Conservation (phyloP, 345 rosid genomes). For the Sonneratia alba region DNA sequence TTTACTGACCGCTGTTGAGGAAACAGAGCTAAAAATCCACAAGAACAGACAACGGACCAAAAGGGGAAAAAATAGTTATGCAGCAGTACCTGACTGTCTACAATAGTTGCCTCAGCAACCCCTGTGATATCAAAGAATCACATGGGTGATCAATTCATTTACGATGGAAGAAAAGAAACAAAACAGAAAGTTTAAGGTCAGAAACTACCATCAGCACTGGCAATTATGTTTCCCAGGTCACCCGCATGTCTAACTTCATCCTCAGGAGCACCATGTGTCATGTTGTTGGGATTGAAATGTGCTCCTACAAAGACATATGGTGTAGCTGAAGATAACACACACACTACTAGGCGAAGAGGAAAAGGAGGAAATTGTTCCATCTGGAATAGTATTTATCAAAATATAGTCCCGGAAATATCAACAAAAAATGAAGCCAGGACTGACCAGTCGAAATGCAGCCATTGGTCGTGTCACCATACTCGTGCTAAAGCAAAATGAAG, state of each 20-base stretch:
- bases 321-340: not conserved
- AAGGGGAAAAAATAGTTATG: not conserved
- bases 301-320: conserved; percentile 34
- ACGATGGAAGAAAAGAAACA: not conserved
- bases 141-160: conserved; percentile 2
- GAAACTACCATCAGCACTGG: conserved; percentile 69
- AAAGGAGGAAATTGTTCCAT: not conserved
- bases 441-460: conserved; percentile 94
- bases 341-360: not conserved
- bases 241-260: conserved; percentile 97
- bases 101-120: conserved; percentile 81
- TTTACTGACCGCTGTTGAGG: not conserved
- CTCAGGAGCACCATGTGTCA: conserved; percentile 94
- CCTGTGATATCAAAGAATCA: conserved; percentile 31
- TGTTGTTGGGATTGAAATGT: conserved; percentile 79
- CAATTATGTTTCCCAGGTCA: conserved; percentile 99
- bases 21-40: not conserved
- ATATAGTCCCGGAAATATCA: not conserved
- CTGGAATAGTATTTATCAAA: not conserved
- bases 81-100: conserved; percentile 56
- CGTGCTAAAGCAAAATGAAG: conserved; percentile 41
- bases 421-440: not conserved
- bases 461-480: conserved; percentile 94
- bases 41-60: not conserved
- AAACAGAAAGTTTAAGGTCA: conserved; percentile 3